Percentiles rank a stretch among this genome's conserved stretches.
These are phyloP conservation scores for Schizothecium vesticola DNA, from an alignment of 495 filamentous ascomycete genomes.

Conservation along the genomic window DNA sequence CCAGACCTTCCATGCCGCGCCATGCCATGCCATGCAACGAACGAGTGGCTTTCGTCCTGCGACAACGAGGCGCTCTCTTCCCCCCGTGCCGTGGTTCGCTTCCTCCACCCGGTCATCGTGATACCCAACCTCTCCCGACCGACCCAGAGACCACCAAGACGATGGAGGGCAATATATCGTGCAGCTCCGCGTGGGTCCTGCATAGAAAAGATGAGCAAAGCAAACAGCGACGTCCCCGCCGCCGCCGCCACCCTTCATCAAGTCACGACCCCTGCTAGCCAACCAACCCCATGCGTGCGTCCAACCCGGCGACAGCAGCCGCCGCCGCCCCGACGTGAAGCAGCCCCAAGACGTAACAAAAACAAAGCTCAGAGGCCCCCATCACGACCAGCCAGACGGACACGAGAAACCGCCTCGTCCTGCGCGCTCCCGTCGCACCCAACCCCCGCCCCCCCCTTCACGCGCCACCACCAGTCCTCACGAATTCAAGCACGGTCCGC, in stretches of 20 bases:
- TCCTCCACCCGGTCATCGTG: constrained; percentile 6
- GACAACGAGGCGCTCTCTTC: not conserved
- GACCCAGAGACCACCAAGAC: not conserved
- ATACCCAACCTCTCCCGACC: constrained; percentile 5
- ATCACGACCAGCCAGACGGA: not conserved
- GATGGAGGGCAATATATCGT: constrained; percentile 23
- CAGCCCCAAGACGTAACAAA: not conserved
- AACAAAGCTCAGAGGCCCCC: not conserved
- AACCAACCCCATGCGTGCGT: not conserved
- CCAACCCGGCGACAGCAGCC: not conserved
- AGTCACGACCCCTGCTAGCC: not conserved
- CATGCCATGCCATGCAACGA: constrained; percentile 12
- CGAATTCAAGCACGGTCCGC: constrained; percentile 14
- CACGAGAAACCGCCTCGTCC: not conserved
- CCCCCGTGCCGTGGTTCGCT: not conserved
- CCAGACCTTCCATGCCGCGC: not conserved
- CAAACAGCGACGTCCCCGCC: not conserved
- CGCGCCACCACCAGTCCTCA: not conserved
- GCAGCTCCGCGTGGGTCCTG: constrained; percentile 14
- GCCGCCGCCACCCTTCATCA: not conserved
- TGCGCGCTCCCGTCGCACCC: constrained; percentile 15
- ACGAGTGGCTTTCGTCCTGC: not conserved
- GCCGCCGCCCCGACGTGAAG: not conserved
- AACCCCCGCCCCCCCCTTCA: not conserved
- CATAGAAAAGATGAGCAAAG: constrained; percentile 8